phyloP scores from a whole-genome alignment of 108 stramenopile genomes.

The Cyclotella sp. region DNA sequence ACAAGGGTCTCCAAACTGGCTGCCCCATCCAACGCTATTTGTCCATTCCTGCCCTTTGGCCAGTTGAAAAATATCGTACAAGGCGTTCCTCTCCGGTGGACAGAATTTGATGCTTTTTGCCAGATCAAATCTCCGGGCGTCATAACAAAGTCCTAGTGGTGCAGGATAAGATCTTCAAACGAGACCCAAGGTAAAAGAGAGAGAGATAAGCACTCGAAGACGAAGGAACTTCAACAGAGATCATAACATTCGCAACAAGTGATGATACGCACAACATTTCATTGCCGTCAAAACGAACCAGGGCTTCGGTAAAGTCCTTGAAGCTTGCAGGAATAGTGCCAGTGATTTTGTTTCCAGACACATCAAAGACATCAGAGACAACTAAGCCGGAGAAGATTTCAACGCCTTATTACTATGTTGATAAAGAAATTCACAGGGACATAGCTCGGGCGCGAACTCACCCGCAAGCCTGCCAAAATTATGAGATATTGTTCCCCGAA shows the following conservation, averaged over 20 bases:
- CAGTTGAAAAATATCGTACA: constrained; percentile 9
- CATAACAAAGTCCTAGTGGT: constrained; percentile 9
- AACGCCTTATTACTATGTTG: neutral
- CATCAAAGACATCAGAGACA: too few species aligned
- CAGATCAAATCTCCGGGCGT: constrained; percentile 16
- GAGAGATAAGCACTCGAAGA: neutral
- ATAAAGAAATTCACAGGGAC: neutral
- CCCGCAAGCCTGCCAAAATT: constrained; percentile 15
- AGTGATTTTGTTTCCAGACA: neutral
- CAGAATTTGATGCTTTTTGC: neutral
- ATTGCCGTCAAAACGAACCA: neutral
- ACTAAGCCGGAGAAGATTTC: neutral
- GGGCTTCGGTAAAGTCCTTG: neutral
- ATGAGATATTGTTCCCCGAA: neutral
- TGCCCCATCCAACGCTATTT: neutral
- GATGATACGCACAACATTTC: neutral
- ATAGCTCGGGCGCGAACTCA: neutral
- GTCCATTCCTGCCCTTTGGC: constrained; percentile 36
- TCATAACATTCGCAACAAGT: neutral
- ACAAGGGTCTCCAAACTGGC: constrained; percentile 9
- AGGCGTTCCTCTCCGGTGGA: constrained; percentile 25
- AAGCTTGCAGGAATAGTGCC: neutral
- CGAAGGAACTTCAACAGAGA: neutral
- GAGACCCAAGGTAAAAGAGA: too few species aligned
- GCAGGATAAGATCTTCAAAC: neutral